Percentiles rank a stretch among this genome's conserved stretches.
phyloP scores from a whole-genome alignment of 1,284 basidiomycete genomes.

The Spongispora temasekensis region DNA sequence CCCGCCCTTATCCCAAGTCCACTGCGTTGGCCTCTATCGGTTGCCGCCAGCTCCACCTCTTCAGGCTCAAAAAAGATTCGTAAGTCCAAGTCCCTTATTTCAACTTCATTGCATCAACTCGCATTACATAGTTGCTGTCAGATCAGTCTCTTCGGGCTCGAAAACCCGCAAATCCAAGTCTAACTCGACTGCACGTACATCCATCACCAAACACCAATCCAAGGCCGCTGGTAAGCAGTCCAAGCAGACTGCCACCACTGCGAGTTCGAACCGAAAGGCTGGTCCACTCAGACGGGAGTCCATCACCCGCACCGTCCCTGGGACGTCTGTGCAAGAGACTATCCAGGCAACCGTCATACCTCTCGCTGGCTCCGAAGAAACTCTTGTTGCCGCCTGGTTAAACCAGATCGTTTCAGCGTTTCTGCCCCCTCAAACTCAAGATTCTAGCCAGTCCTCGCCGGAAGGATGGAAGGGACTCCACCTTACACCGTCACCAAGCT shows the following conservation, averaged over 20 bases:
- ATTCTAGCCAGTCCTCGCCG: neutral
- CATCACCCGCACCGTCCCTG: neutral
- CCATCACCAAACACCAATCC: neutral
- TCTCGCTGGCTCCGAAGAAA: neutral
- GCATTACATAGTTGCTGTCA: neutral
- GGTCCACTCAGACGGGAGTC: neutral
- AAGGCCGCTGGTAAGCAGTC: neutral
- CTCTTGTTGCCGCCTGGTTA: neutral
- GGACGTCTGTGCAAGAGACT: neutral
- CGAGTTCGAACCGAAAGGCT: neutral
- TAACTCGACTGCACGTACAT: neutral
- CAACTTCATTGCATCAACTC: too few relatives aligned
- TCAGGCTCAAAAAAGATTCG: neutral
- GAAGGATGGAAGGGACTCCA: neutral
- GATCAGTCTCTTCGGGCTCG: neutral
- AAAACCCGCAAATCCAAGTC: neutral
- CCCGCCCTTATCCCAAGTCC: neutral
- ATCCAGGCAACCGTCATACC: neutral
- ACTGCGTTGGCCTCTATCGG: neutral
- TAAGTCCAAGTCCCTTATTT: neutral
- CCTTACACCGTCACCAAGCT: neutral
- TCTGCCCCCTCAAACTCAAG: neutral
- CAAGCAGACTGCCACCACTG: neutral
- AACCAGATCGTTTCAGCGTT: neutral
- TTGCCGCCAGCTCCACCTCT: neutral